Evolutionary conservation across 2,329 filamentous ascomycete genomes (phyloP).

Genomic region (Thielaviopsis ethacetica): DNA sequence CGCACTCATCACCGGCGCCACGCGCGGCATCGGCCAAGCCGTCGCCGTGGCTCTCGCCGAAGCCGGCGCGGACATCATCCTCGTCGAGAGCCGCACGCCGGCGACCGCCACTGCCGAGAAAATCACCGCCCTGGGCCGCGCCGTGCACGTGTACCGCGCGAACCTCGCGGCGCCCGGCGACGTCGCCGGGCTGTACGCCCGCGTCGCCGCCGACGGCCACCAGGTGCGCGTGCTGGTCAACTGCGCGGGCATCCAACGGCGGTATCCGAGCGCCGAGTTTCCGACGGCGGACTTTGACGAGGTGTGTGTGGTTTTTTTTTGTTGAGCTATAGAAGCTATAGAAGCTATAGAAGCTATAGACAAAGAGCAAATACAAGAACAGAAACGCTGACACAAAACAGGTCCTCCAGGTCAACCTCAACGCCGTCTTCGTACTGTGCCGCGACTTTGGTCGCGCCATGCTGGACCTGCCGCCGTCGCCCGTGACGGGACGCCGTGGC

Average conservation of each 20-base stretch:
- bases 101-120: slow-evolving; percentile 38
- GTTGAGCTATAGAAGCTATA: too few relatives aligned
- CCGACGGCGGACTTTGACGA: slow-evolving; percentile 63
- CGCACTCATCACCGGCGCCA: slow-evolving; percentile 40
- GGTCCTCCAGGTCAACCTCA: slow-evolving; percentile 79
- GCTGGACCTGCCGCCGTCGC: slow-evolving; percentile 37
- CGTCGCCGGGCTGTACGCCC: slow-evolving; percentile 43
- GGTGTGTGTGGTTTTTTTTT: slow-evolving; percentile 19
- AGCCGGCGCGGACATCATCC: slow-evolving; percentile 39
- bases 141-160: slow-evolving; percentile 49
- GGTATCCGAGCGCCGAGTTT: slow-evolving; percentile 61
- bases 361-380: too few relatives aligned
- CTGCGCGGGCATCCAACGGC: slow-evolving; percentile 71
- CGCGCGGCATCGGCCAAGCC: slow-evolving; percentile 40
- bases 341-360: too few relatives aligned
- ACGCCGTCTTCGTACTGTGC: slow-evolving; percentile 60
- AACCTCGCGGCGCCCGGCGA: slow-evolving; percentile 48
- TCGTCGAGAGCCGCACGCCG: slow-evolving; percentile 25
- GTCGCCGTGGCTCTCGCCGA: slow-evolving; percentile 41
- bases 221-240: slow-evolving; percentile 66
- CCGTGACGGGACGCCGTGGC: slow-evolving; percentile 39
- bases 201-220: slow-evolving; percentile 44
- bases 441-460: slow-evolving; percentile 69
- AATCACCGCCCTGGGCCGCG: slow-evolving; percentile 49
- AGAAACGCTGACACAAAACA: slow-evolving; percentile 15